Evolutionary conservation across 1,284 basidiomycete species (phyloP), one percentile per base, ranked within the genome.

Genomic region (Cutaneotrichosporon sp.): DNA sequence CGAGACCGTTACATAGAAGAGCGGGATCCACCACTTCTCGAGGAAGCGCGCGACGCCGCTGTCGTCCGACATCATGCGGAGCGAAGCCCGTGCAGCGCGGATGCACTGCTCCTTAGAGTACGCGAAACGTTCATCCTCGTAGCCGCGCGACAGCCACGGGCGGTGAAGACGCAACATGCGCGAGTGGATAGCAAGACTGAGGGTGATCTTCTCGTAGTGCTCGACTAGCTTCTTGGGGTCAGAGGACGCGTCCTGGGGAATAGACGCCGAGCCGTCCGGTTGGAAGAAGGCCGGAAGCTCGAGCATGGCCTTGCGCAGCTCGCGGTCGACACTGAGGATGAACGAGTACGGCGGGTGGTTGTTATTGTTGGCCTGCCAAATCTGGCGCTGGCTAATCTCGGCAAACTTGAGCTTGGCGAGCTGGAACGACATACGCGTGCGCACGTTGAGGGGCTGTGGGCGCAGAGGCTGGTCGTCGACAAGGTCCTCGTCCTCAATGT

Each of bases 91-190:
- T 9, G 81, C 80, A 5, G 81, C 80, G 10, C 76, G 72, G 38
- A 82, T 79, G 65, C 81, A 82, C 63, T 80, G 79, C 61, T 80
- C 77, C 53, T 78, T 80, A 9, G 80, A 81, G 68, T 81, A 81
- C 13, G 76, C 74, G 64, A 80, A 82, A 51, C 74, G 62, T 58
- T 80, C 75, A 60, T 80, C 78, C 60, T 74, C 72, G 63, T 80
- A 81, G 4, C 76, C 78, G 40, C 76, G 71, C 22, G 73, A 75
- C 38, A 81, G 64, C 78, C 78, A 80, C 13, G 77, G 80, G 56
- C 79, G 72, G 69, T 80, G 80, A 26, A 81, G 67, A 22, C 79
- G 65, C 65, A 81, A 69, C 75, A 81, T 76, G 58, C 80, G 70
- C 47, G 79, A 79, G 66, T 82, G 81, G 38, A 78, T 74, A 22